phyloP scores from a whole-genome alignment of 805 yeast genomes.

The Torulaspora quercuum region DNA sequence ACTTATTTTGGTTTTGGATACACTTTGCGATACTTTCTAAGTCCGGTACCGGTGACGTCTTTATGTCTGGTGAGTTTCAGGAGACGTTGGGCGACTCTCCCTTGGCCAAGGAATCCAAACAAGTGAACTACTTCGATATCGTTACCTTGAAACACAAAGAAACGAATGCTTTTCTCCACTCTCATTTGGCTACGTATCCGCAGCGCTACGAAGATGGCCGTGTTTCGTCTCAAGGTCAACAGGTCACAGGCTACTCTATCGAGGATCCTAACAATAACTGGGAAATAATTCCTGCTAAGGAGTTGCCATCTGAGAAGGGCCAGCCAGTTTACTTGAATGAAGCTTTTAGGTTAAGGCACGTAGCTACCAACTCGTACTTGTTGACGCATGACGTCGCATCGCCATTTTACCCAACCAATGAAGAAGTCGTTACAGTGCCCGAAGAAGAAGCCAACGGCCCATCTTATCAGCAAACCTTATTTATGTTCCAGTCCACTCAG shows the following conservation, averaged over 20 bases:
- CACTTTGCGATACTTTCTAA: constrained; percentile 78
- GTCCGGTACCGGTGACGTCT: constrained; percentile 94
- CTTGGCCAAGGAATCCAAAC: constrained; percentile 64
- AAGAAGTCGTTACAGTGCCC: constrained; percentile 78
- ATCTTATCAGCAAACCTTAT: constrained; percentile 70
- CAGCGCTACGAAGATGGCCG: constrained; percentile 95
- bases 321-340: constrained; percentile 67
- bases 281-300: constrained; percentile 70
- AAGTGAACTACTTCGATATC: constrained; percentile 69
- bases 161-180: constrained; percentile 76
- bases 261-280: constrained; percentile 72
- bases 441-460: constrained; percentile 54
- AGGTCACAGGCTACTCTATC: constrained; percentile 69
- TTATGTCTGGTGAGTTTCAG: constrained; percentile 95
- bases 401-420: constrained; percentile 86
- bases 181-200: constrained; percentile 75
- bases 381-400: constrained; percentile 96
- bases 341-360: constrained; percentile 73
- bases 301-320: constrained; percentile 40
- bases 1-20: constrained; percentile 84
- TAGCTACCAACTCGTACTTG: constrained; percentile 71
- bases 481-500: constrained; percentile 62
- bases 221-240: constrained; percentile 90
- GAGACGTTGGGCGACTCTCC: constrained; percentile 85
- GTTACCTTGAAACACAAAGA: constrained; percentile 78